Percentiles rank a stretch among this genome's conserved stretches.
These are phyloP conservation scores for Hyparrhenia diplandra DNA, from an alignment of 176 grass and related monocot species.

Conservation along the genomic window DNA sequence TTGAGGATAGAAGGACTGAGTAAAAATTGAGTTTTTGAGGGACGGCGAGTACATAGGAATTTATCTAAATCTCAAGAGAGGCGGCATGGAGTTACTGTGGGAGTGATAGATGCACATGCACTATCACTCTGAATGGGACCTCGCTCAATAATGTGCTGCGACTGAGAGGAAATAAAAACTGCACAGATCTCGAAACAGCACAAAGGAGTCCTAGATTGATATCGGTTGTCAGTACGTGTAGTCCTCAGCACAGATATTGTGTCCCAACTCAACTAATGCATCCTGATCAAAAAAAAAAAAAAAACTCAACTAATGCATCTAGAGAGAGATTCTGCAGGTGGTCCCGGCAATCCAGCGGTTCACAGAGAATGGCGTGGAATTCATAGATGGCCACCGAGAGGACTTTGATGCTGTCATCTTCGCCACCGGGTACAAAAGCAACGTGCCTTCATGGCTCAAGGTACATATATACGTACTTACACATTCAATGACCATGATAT, in stretches of 20 bases:
- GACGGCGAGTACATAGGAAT: neutral
- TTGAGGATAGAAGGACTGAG: too few species aligned
- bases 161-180: neutral
- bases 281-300: too few species aligned
- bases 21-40: too few species aligned
- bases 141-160: neutral
- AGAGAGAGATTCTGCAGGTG: conserved; percentile 52
- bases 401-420: conserved; percentile 74
- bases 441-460: conserved; percentile 92
- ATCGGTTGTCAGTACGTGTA: neutral
- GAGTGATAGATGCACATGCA: neutral
- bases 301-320: conserved; percentile 21
- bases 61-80: neutral
- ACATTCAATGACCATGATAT: neutral
- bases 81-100: neutral
- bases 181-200: neutral
- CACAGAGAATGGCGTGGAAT: conserved; percentile 49
- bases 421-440: conserved; percentile 88
- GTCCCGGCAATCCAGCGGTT: conserved; percentile 61
- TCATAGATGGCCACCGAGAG: conserved; percentile 48
- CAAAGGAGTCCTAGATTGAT: neutral
- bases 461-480: conserved; percentile 25
- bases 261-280: neutral
- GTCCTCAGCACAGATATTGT: neutral
- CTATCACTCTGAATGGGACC: neutral